Base-by-base conservation (phyloP, 1,139 yeast genomes). In the Yarrowia galli region DNA sequence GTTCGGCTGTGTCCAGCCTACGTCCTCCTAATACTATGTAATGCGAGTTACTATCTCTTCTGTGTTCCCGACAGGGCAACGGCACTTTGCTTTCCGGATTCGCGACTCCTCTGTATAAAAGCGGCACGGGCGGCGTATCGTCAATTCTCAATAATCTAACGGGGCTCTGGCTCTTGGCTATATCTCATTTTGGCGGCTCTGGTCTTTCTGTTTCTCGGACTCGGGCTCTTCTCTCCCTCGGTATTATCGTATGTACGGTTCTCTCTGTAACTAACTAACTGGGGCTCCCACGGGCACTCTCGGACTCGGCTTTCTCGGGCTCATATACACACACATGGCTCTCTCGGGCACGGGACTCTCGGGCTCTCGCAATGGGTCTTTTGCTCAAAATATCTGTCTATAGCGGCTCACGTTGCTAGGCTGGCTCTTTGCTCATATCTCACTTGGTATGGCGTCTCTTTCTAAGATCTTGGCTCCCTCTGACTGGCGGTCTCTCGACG, bases 401-500 rank as follows among this genome's bases (percentile, higher is more conserved):
- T 54, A 54, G 61, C 61, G 61, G 61, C 61, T 54, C 46, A 12
- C 46, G 61, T 40, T 54, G 48, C 43, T 54, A 35, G 43, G 32
- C 32, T 54, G 58, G 58, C 60, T 36, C 60, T 36, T 53, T 7
- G 56, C 42, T 5, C 43, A 40, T 40, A n/a, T n/a, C n/a, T 20
- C 56, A 32, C 20, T n/a, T 32, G 10, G 25, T 32, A 32, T 48
- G 53, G 53, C 36, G 53, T 49, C 54, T 49, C 7, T 12, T 16
- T 6, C n/a, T n/a, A n/a, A 49, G 22, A n/a, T 18, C 49, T 45
- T 49, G 9, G 56, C 58, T 53, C 40, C 32, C 53, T 48, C 53
- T 36, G 45, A 51, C 58, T 53, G 60, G 60, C 60, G 60, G 60
- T 53, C 60, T 53, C 43, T 36, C 58, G 58, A 51, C 58, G 58